A percentile compares a stretch with the other conserved stretches of the same genome.
These are phyloP conservation scores for Penicillium pancosmium DNA, from an alignment of 495 filamentous ascomycete genomes.

Conservation along the genomic window DNA sequence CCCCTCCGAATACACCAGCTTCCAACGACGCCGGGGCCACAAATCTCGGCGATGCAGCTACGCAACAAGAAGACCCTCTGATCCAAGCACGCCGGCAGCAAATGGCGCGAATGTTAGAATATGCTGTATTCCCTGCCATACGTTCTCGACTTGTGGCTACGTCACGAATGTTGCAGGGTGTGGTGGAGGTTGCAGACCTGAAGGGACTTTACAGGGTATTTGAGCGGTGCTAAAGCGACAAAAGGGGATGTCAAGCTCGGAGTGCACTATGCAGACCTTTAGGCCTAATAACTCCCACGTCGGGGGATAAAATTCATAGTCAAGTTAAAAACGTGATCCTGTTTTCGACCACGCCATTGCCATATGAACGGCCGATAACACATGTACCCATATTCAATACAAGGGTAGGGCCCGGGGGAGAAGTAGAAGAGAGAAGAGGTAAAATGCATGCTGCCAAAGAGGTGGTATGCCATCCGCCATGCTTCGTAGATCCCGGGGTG, in stretches of 20 bases:
- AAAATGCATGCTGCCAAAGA: neutral
- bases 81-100: constrained; percentile 64
- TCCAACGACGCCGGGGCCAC: constrained; percentile 10
- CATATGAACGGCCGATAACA: constrained; percentile 6
- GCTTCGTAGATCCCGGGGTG: constrained; percentile 1
- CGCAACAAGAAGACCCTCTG: constrained; percentile 44
- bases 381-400: constrained; percentile 12
- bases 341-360: constrained; percentile 11
- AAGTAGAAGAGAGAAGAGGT: constrained; percentile 3
- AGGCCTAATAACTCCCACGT: neutral
- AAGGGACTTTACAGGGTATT: constrained; percentile 98
- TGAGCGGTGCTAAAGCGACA: constrained; percentile 73
- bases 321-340: constrained; percentile 2
- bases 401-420: constrained; percentile 3
- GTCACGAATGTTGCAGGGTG: constrained; percentile 70
- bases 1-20: constrained; percentile 36
- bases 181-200: constrained; percentile 89
- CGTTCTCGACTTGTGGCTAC: constrained; percentile 84
- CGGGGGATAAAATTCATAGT: neutral
- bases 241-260: no score
- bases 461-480: neutral
- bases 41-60: constrained; percentile 22
- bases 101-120: constrained; percentile 72
- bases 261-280: constrained; percentile 2
- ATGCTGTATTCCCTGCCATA: constrained; percentile 87